Conservation (phyloP, 495 filamentous ascomycete species). For the Penicillium herquei region DNA sequence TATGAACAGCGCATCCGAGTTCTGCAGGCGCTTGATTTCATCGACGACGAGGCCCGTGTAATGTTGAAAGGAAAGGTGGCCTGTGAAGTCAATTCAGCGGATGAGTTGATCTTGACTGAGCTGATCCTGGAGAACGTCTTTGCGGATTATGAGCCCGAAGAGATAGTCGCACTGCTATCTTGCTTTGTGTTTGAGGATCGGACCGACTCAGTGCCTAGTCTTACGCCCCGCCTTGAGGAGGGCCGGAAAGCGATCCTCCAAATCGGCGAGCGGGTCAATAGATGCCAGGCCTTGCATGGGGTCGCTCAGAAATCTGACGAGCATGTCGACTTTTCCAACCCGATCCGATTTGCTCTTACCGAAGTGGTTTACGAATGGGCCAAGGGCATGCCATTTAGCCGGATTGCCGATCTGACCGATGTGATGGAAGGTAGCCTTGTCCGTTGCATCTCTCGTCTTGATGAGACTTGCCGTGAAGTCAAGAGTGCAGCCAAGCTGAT, state of each 20-base stretch:
- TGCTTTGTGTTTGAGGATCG: constrained; percentile 99
- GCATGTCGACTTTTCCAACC: constrained; percentile 83
- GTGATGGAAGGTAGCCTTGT: constrained; percentile 97
- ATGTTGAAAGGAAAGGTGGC: constrained; percentile 97
- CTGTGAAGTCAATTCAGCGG: constrained; percentile 96
- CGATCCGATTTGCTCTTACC: constrained; percentile 85
- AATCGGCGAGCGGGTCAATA: constrained; percentile 88
- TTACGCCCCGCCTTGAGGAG: constrained; percentile 78
- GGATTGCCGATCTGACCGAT: constrained; percentile 94
- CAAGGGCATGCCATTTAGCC: constrained; percentile 94
- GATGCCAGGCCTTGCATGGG: constrained; percentile 81
- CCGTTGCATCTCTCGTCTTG: constrained; percentile 82
- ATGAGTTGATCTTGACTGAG: constrained; percentile 96
- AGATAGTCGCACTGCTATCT: constrained; percentile 91
- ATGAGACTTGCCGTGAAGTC: constrained; percentile 95
- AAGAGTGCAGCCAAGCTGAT: constrained; percentile 96
- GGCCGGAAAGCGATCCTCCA: constrained; percentile 83
- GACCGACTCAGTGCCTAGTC: constrained; percentile 77
- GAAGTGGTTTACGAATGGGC: constrained; percentile 99
- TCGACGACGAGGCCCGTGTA: constrained; percentile 79
- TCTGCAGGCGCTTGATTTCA: constrained; percentile 83
- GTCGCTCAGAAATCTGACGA: constrained; percentile 88
- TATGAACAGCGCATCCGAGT: constrained; percentile 95
- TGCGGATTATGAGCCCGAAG: constrained; percentile 91
- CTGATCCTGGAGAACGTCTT: constrained; percentile 95